phyloP scores from a whole-genome alignment of 78 protist genomes.

The Isochrysis galbana region DNA sequence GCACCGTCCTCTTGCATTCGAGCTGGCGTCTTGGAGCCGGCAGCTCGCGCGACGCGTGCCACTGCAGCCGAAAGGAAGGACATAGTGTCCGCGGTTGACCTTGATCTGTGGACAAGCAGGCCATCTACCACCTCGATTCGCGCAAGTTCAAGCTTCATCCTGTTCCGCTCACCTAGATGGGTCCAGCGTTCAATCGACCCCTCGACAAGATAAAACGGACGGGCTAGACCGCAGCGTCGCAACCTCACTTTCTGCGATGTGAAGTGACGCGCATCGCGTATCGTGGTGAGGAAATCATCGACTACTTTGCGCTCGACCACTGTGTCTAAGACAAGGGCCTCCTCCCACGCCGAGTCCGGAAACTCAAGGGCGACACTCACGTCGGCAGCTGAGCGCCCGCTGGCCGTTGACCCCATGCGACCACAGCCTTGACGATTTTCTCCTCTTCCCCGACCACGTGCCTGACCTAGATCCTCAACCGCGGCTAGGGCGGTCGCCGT shows the following conservation, averaged over 20 bases:
- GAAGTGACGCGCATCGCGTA: conserved; percentile 5
- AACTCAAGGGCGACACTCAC: not conserved
- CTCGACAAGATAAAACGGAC: not conserved
- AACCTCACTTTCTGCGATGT: not conserved
- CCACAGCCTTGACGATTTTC: no score
- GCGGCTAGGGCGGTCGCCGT: not conserved
- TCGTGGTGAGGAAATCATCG: not conserved
- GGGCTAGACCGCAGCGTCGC: not conserved
- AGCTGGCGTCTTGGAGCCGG: not conserved
- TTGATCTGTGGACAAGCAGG: not conserved
- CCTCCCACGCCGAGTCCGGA: not conserved
- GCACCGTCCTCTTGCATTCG: not conserved
- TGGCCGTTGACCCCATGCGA: no score
- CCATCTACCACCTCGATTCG: not conserved
- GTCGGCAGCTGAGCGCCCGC: not conserved
- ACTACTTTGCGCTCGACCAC: not conserved
- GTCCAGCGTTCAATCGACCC: not conserved
- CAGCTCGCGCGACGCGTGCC: not conserved
- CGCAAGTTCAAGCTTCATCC: not conserved
- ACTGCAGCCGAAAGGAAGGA: not conserved
- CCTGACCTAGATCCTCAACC: no score
- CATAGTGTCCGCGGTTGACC: not conserved
- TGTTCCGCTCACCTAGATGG: not conserved
- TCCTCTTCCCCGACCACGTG: no score
- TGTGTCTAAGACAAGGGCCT: not conserved